phyloP scores from a whole-genome alignment of 1,284 basidiomycete genomes.

The Austroboletus novae-zelandiae region DNA sequence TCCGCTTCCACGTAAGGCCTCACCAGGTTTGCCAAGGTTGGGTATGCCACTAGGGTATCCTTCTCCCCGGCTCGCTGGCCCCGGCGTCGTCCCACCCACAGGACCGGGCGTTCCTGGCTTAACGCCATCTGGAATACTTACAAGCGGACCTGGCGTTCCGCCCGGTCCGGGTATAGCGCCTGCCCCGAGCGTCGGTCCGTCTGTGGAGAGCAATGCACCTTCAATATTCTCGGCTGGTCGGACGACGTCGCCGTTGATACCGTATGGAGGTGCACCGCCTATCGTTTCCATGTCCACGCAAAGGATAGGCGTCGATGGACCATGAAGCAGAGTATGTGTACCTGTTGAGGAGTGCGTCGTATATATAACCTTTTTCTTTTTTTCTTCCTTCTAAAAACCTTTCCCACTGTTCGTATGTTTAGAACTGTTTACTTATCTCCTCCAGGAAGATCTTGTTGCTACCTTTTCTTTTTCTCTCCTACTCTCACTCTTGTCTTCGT shows the following conservation, averaged over 20 bases:
- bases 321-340: slow-evolving; percentile 2
- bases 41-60: slow-evolving; percentile 27
- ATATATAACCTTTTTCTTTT: neutral
- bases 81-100: slow-evolving; percentile 28
- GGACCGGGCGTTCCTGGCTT: slow-evolving; percentile 27
- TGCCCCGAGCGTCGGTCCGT: slow-evolving; percentile 7
- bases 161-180: slow-evolving; percentile 31
- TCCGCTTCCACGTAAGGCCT: slow-evolving; percentile 24
- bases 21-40: slow-evolving; percentile 27
- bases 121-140: slow-evolving; percentile 26
- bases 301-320: slow-evolving; percentile 23
- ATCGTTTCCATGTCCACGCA: slow-evolving; percentile 9
- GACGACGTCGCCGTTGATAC: slow-evolving; percentile 29
- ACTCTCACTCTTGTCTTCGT: neutral
- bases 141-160: slow-evolving; percentile 28
- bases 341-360: neutral
- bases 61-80: slow-evolving; percentile 31
- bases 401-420: neutral
- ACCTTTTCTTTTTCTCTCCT: neutral
- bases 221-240: slow-evolving; percentile 19
- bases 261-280: slow-evolving; percentile 11
- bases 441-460: neutral
- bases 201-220: slow-evolving; percentile 15
- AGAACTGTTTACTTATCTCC: slow-evolving; percentile 1
- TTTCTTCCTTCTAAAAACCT: neutral